A percentile compares a stretch with the other conserved stretches of the same genome.
These are phyloP conservation scores for Quercus bicolor DNA, from an alignment of 306 rosid species.

Conservation along the genomic window DNA sequence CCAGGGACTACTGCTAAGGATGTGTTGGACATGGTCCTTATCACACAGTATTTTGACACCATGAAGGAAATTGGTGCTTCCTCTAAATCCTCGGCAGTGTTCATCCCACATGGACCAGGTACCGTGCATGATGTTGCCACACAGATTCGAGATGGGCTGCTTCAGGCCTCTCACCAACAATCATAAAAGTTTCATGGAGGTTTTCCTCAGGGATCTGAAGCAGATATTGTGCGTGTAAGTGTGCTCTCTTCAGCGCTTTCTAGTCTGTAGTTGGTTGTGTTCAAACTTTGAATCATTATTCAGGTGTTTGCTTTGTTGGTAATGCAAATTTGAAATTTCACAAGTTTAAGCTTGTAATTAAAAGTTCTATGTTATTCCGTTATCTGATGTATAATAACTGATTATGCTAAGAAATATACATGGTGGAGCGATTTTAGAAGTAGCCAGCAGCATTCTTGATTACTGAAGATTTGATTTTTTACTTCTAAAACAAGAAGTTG, in stretches of 20 bases:
- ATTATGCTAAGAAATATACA: background rate
- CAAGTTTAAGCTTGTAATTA: background rate
- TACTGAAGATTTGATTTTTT: too few species aligned
- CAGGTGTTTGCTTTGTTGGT: background rate
- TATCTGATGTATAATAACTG: background rate
- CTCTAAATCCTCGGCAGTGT: slow-evolving; percentile 64
- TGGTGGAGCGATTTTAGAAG: background rate
- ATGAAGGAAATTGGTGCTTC: slow-evolving; percentile 74
- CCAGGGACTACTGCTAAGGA: slow-evolving; percentile 63
- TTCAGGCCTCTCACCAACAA: slow-evolving; percentile 27
- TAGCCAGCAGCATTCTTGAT: too few species aligned
- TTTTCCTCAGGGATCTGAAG: background rate
- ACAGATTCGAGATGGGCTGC: slow-evolving; percentile 74
- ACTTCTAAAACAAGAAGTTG: too few species aligned
- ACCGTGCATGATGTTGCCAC: slow-evolving; percentile 50
- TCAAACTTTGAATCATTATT: background rate
- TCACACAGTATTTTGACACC: slow-evolving; percentile 76
- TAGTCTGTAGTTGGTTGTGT: background rate
- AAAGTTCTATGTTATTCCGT: background rate
- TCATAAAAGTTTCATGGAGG: background rate
- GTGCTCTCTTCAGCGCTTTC: background rate
- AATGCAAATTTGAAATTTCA: background rate
- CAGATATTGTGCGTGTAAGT: background rate
- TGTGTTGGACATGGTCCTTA: slow-evolving; percentile 77
- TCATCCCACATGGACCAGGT: slow-evolving; percentile 80